A percentile compares a stretch with the other conserved stretches of the same genome.
phyloP scores from a whole-genome alignment of 202 grass and related monocot species.

The Setaria viridis region DNA sequence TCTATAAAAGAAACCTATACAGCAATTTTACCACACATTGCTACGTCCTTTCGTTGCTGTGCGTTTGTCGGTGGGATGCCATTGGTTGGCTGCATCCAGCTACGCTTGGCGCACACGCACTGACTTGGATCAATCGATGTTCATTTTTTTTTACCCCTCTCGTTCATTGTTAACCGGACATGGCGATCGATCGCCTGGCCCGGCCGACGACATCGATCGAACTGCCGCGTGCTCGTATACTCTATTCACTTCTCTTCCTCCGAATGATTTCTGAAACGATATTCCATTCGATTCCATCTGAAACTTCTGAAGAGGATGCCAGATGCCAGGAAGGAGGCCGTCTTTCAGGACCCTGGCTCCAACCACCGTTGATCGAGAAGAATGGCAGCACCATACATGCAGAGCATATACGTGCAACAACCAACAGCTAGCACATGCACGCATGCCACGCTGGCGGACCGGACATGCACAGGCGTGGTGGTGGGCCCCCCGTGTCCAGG shows the following conservation, averaged over 20 bases:
- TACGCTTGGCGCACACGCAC: neutral
- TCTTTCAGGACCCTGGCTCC: no score
- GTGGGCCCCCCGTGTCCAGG: neutral
- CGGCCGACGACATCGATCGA: neutral
- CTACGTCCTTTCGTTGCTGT: no score
- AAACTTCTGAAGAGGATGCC: neutral
- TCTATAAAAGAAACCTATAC: no score
- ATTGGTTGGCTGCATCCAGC: neutral
- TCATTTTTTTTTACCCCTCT: neutral
- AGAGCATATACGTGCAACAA: neutral
- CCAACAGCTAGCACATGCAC: neutral
- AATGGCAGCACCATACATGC: neutral
- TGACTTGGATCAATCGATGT: neutral
- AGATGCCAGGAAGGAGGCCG: neutral
- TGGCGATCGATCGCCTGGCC: neutral
- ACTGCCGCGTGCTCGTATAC: neutral
- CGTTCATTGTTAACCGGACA: neutral
- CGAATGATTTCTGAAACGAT: neutral
- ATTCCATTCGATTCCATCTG: neutral
- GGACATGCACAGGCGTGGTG: neutral
- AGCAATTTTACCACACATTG: no score
- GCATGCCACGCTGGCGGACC: slow-evolving; percentile 24
- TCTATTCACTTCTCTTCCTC: neutral
- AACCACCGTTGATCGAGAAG: neutral
- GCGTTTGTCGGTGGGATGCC: neutral